A percentile compares a stretch with the other conserved stretches of the same genome.
phyloP scores from a whole-genome alignment of 345 rosid species.

The Dipteronia sinensis region DNA sequence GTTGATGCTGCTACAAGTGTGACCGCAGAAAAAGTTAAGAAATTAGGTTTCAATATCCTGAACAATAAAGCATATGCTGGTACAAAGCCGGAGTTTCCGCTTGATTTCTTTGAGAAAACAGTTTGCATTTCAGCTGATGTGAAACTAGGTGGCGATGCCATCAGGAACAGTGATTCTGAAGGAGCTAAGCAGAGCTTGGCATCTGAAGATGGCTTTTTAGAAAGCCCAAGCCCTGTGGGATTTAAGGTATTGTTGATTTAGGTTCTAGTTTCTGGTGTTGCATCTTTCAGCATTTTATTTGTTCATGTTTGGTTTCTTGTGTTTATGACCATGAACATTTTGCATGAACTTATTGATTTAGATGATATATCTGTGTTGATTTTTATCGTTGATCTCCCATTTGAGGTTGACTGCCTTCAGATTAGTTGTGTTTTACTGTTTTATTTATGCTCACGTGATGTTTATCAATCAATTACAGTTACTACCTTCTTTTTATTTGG shows the following conservation, averaged over 20 bases:
- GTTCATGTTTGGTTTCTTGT: neutral
- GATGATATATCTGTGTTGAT: neutral
- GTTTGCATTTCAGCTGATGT: slow-evolving; percentile 89
- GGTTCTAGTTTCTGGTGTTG: neutral
- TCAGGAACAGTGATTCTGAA: slow-evolving; percentile 90
- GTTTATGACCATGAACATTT: neutral
- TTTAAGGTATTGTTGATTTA: slow-evolving; percentile 66
- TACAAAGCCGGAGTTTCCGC: slow-evolving; percentile 86
- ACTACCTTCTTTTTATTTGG: neutral
- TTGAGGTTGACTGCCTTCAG: neutral
- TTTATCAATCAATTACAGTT: neutral
- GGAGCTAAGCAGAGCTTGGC: slow-evolving; percentile 89
- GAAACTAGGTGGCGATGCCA: slow-evolving; percentile 89
- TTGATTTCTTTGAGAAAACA: slow-evolving; percentile 97
- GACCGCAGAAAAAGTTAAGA: slow-evolving; percentile 80
- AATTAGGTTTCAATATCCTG: slow-evolving; percentile 84
- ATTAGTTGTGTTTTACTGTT: neutral
- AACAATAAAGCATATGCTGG: slow-evolving; percentile 79
- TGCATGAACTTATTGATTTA: neutral
- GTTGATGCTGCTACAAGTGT: slow-evolving; percentile 63
- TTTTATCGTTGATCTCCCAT: slow-evolving; percentile 14
- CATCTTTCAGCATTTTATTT: neutral
- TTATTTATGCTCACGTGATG: neutral
- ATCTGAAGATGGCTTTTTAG: slow-evolving; percentile 92
- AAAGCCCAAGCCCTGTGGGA: slow-evolving; percentile 81